phyloP scores from a whole-genome alignment of 768 basidiomycete genomes.

The Fistulinella prunicolor region DNA sequence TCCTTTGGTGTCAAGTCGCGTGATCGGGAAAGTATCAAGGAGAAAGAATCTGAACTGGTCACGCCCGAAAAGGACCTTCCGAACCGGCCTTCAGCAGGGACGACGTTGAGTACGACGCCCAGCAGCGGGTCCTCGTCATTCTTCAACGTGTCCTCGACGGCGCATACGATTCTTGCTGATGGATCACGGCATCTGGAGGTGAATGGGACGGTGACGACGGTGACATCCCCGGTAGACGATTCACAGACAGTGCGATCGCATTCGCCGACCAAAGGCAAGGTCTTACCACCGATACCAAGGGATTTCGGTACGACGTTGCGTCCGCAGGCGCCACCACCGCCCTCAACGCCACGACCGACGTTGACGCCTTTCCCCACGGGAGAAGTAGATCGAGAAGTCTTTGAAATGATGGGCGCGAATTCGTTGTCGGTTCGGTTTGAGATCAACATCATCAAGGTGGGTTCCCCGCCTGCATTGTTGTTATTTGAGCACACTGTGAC shows the following conservation, averaged over 20 bases:
- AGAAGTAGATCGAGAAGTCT: constrained; percentile 62
- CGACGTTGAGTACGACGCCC: constrained; percentile 57
- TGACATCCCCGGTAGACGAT: constrained; percentile 27
- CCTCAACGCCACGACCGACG: constrained; percentile 36
- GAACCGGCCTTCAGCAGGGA: constrained; percentile 41
- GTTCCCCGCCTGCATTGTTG: constrained; percentile 20
- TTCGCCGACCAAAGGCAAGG: constrained; percentile 58
- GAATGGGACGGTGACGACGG: constrained; percentile 21
- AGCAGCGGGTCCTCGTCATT: constrained; percentile 82
- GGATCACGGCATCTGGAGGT: constrained; percentile 26
- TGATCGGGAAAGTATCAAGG: constrained; percentile 43
- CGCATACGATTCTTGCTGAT: constrained; percentile 41
- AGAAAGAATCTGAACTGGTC: constrained; percentile 40
- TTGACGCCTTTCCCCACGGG: constrained; percentile 60
- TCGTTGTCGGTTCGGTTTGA: constrained; percentile 91
- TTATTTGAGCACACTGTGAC: neutral
- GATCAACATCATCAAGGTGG: constrained; percentile 94
- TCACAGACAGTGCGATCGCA: constrained; percentile 38
- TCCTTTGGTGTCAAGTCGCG: constrained; percentile 68
- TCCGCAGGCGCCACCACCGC: constrained; percentile 11
- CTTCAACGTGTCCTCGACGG: constrained; percentile 71
- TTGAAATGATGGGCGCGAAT: constrained; percentile 72
- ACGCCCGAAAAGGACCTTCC: constrained; percentile 47
- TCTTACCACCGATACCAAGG: constrained; percentile 77
- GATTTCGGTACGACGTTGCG: constrained; percentile 47